Percentiles rank a stretch among this genome's conserved stretches.
Conservation (phyloP, 352 stramenopile genomes). For the Elongisporangium senticosum region DNA sequence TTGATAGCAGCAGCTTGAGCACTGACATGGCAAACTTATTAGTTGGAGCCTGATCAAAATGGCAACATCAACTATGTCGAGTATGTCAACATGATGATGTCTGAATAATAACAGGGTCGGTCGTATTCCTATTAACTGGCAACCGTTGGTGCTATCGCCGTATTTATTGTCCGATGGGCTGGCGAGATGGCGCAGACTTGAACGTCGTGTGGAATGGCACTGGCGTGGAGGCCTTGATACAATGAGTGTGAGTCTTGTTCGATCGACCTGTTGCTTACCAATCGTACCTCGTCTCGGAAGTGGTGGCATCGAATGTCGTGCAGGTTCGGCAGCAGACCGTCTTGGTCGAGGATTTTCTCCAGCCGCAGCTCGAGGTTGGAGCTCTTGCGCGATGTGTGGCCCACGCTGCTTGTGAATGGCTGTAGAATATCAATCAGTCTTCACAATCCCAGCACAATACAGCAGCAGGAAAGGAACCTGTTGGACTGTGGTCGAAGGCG, state of each 20-base stretch:
- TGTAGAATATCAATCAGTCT: constrained; percentile 3
- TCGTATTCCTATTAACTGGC: not conserved
- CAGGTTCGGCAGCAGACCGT: constrained; percentile 44
- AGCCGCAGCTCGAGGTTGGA: constrained; percentile 49
- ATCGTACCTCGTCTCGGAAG: constrained; percentile 48
- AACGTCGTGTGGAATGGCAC: constrained; percentile 33
- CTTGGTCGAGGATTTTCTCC: constrained; percentile 57
- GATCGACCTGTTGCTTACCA: too few relatives aligned
- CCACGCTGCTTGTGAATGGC: constrained; percentile 32
- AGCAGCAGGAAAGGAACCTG: not conserved
- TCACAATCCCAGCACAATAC: not conserved
- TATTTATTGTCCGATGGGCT: constrained; percentile 10
- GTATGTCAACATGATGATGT: constrained; percentile 96
- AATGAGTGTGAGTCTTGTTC: too few relatives aligned
- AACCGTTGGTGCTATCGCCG: too few relatives aligned
- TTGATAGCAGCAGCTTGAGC: not conserved
- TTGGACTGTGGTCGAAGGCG: not conserved
- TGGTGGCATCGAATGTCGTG: constrained; percentile 46
- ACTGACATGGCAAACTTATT: not conserved
- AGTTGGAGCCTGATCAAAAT: constrained; percentile 90
- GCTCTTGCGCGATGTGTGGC: constrained; percentile 62
- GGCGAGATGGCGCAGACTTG: constrained; percentile 19
- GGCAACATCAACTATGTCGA: constrained; percentile 92
- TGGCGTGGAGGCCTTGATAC: constrained; percentile 13
- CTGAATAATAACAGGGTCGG: constrained; percentile 35